Evolutionary conservation across 768 basidiomycete genomes (phyloP), one percentile per base, ranked within the genome.

Genomic region (Ramaria sp.): DNA sequence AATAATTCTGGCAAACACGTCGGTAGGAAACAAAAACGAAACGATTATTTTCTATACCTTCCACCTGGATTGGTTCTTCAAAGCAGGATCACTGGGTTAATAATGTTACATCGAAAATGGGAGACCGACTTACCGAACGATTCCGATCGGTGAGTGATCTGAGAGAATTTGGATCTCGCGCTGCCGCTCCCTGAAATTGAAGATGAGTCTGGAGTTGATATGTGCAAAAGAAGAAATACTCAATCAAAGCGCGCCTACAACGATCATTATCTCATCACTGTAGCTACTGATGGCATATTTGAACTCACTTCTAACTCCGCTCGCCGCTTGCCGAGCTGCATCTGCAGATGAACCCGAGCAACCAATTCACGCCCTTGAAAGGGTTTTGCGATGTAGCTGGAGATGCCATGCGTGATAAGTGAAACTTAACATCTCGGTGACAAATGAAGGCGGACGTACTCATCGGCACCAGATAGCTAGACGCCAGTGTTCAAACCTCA

Each of bases 301-400:
- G 18, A 42, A 3, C 55, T 34, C 32, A 50, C 54, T 48, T 60
- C 59, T 44, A 60, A 48, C 38, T 63, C 62, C 4, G 48, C 39
- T 50, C 56, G 59, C 10, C 64, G 63, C 49, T 72, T 72, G 16
- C 71, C 71, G 7, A 72, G 59, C 38, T 71, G 69, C 51, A 71
- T 62, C 43, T 71, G 70, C 15, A 73, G 61, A 48, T 70, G 65
- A 5, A 64, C 67, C 16, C 71, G 63, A 6, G 71, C 71, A 28
- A 73, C 53, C 9, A 73, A 58, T 54, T 71, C 70, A 44, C 65
- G 63, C 1, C 66, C 61, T 38, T 64, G 66, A 63, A 71, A 73
- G 1, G 71, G 71, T 57, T 73, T 73, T 12, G 62, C 57, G 13
- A 73, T 58, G 53, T 67, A 71, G 51, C 69, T 69, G 28, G 22